Conservation (phyloP, 2,329 filamentous ascomycete genomes). For the Pestalotiopsis sp. region DNA sequence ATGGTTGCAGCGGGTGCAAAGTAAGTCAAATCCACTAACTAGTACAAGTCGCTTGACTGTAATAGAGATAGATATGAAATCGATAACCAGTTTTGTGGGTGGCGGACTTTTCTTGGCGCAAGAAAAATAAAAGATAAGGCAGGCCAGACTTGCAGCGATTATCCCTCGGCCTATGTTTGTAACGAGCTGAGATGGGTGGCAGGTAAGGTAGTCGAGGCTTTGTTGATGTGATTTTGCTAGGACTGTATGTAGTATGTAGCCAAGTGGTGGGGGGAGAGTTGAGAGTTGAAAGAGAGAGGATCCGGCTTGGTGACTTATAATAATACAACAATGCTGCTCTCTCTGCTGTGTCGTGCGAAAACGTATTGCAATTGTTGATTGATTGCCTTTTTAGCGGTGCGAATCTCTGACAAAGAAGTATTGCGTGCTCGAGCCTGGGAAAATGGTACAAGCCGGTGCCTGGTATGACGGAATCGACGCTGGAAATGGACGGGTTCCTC, state of each 20-base stretch:
- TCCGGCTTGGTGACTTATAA: not conserved
- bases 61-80: not conserved
- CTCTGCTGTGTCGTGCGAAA: not conserved
- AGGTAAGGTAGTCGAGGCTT: no score
- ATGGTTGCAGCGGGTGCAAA: not conserved
- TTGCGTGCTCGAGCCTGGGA: constrained; percentile 9
- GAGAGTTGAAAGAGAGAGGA: no score
- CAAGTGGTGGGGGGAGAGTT: no score
- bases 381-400: not conserved
- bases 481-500: not conserved
- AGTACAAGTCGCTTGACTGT: not conserved
- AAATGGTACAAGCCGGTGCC: constrained; percentile 6
- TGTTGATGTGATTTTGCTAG: no score
- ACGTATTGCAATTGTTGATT: not conserved
- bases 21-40: not conserved
- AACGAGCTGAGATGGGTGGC: no score
- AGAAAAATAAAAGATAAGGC: not conserved
- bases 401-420: constrained; percentile 1
- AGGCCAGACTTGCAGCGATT: not conserved
- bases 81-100: not conserved
- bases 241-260: no score
- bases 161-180: no score
- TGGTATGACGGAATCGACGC: constrained; percentile 6
- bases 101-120: not conserved
- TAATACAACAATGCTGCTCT: not conserved